Evolutionary conservation across 2,329 filamentous ascomycete species (phyloP).

Genomic region (Zymoseptoria crescenta): DNA sequence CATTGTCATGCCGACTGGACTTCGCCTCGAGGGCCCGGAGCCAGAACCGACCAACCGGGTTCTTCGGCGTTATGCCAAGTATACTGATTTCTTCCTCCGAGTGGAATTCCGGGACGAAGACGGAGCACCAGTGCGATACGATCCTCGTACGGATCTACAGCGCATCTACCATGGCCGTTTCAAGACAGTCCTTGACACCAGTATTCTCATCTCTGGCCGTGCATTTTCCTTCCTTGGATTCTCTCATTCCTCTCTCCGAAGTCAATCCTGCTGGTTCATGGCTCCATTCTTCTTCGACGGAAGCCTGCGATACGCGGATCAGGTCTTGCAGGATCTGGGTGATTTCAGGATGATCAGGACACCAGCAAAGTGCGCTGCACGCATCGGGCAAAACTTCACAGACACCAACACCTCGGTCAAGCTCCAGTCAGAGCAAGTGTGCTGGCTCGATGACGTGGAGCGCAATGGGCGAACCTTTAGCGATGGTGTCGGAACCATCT

Average conservation of each 20-base stretch:
- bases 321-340: slow-evolving; percentile 41
- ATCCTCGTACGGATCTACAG: slow-evolving; percentile 43
- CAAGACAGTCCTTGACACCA: slow-evolving; percentile 48
- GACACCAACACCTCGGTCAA: slow-evolving; percentile 61
- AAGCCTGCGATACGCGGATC: slow-evolving; percentile 20
- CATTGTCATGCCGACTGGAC: slow-evolving; percentile 34
- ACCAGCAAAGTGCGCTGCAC: slow-evolving; percentile 51
- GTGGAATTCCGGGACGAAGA: slow-evolving; percentile 70
- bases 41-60: slow-evolving; percentile 63
- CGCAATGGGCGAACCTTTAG: slow-evolving; percentile 58
- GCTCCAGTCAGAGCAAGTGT: slow-evolving; percentile 31
- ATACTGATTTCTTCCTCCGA: slow-evolving; percentile 58
- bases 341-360: slow-evolving; percentile 46
- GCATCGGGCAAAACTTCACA: slow-evolving; percentile 61
- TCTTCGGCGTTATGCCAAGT: slow-evolving; percentile 54
- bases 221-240: slow-evolving; percentile 64
- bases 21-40: slow-evolving; percentile 39
- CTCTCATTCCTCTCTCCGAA: slow-evolving; percentile 67
- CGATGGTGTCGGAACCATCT: slow-evolving; percentile 73
- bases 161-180: slow-evolving; percentile 53
- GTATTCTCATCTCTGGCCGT: slow-evolving; percentile 57
- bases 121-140: slow-evolving; percentile 55
- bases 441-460: slow-evolving; percentile 46
- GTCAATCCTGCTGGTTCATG: slow-evolving; percentile 63
- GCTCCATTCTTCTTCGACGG: slow-evolving; percentile 35